Evolutionary conservation across 495 filamentous ascomycete genomes (phyloP).

Genomic region (Talaromyces proteolyticus): DNA sequence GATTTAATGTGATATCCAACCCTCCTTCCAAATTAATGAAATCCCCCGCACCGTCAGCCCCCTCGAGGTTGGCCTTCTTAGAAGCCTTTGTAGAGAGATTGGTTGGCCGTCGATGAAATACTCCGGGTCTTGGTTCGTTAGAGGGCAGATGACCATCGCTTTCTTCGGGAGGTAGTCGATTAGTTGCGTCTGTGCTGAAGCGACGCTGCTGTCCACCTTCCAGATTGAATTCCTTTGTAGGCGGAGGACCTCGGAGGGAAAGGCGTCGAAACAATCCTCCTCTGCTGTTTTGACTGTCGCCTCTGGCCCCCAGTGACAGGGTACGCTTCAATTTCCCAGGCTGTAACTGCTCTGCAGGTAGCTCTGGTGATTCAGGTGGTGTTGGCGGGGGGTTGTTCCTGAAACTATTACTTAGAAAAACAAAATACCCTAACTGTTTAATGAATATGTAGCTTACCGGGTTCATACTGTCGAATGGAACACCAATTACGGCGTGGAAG

Average conservation of each 20-base stretch:
- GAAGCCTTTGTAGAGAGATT: slow-evolving; percentile 50
- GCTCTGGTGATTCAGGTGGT: slow-evolving; percentile 32
- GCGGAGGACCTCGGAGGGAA: slow-evolving; percentile 34
- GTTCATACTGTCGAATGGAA: slow-evolving; percentile 75
- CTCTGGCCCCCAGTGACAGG: slow-evolving; percentile 57
- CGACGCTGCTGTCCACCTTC: slow-evolving; percentile 17
- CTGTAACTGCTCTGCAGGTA: slow-evolving; percentile 33
- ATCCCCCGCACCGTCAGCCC: slow-evolving; percentile 37
- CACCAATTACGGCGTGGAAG: slow-evolving; percentile 92
- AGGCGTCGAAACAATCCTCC: slow-evolving; percentile 50
- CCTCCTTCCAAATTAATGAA: slow-evolving; percentile 67
- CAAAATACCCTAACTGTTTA: too few relatives aligned
- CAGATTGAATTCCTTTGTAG: slow-evolving; percentile 37
- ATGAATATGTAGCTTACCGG: slow-evolving; percentile 36
- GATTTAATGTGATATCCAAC: slow-evolving; percentile 76
- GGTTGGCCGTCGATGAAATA: slow-evolving; percentile 70
- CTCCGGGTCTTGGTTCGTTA: slow-evolving; percentile 31
- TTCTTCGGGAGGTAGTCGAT: slow-evolving; percentile 18
- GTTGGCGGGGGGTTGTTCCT: slow-evolving; percentile 64
- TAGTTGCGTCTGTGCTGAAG: slow-evolving; percentile 29
- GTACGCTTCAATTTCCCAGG: slow-evolving; percentile 51
- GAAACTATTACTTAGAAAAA: slow-evolving; percentile 4
- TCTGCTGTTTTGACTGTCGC: slow-evolving; percentile 29
- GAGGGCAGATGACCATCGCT: slow-evolving; percentile 34
- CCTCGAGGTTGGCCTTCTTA: slow-evolving; percentile 29